Conservation (phyloP, 1,284 basidiomycete species). For the Mycena sp. region DNA sequence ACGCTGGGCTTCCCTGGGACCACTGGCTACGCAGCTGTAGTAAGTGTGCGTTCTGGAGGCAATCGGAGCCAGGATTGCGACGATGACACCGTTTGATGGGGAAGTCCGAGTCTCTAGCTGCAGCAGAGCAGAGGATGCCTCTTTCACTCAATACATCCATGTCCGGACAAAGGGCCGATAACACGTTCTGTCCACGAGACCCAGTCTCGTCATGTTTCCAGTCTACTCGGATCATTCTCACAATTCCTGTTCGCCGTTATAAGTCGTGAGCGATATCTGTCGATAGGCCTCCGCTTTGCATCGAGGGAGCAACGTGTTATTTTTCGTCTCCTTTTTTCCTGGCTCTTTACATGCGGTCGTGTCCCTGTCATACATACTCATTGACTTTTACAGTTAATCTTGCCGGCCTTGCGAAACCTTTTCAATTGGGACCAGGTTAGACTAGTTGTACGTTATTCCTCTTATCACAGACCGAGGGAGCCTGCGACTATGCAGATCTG, state of each 20-base stretch:
- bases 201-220: constrained; percentile 31
- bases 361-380: constrained; percentile 15
- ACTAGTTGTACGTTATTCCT: constrained; percentile 22
- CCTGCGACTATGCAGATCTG: constrained; percentile 18
- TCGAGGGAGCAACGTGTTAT: not conserved
- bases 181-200: constrained; percentile 31
- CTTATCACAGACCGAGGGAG: constrained; percentile 10
- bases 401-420: not conserved
- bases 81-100: not conserved
- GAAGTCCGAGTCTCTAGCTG: constrained; percentile 18
- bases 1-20: too few species aligned
- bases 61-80: not conserved
- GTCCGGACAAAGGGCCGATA: constrained; percentile 22
- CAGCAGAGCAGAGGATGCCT: constrained; percentile 23
- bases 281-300: not conserved
- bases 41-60: constrained; percentile 15
- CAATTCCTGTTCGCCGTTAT: constrained; percentile 23
- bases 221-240: constrained; percentile 32
- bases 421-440: constrained; percentile 14
- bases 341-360: not conserved
- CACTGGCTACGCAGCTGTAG: not conserved
- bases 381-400: constrained; percentile 13
- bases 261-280: not conserved
- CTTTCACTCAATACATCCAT: constrained; percentile 22
- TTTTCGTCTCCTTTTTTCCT: constrained; percentile 12